Conservation (phyloP, 2,329 filamentous ascomycete genomes). For the Macroventuria anomochaeta region DNA sequence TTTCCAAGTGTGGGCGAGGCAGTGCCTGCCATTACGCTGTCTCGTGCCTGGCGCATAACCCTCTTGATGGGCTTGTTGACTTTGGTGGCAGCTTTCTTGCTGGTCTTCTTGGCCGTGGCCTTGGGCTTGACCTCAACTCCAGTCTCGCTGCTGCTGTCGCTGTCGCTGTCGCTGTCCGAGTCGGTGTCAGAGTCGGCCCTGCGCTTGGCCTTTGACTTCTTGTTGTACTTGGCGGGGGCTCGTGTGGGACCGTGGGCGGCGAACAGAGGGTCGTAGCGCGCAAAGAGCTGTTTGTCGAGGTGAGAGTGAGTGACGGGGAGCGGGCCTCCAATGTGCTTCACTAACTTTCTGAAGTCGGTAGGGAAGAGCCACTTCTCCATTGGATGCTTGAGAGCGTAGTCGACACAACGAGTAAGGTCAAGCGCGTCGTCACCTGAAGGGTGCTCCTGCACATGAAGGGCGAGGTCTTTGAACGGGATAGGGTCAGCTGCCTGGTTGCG, state of each 20-base stretch:
- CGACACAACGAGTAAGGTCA: conserved; percentile 38
- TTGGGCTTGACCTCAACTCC: not conserved
- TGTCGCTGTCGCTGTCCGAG: not conserved
- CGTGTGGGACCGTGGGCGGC: not conserved
- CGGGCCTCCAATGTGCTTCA: conserved; percentile 29
- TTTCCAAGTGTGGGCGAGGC: not conserved
- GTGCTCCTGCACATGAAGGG: conserved; percentile 27
- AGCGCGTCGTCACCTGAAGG: conserved; percentile 35
- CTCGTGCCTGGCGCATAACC: not conserved
- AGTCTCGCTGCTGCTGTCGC: not conserved
- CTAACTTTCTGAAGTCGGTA: conserved; percentile 26
- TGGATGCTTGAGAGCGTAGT: conserved; percentile 26
- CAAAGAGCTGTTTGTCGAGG: conserved; percentile 26
- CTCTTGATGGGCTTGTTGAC: not conserved
- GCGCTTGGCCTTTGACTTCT: not conserved
- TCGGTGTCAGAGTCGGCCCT: not conserved
- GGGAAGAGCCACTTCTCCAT: conserved; percentile 37
- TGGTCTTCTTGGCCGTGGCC: not conserved
- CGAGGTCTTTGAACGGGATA: conserved; percentile 34
- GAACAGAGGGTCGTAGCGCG: conserved; percentile 17
- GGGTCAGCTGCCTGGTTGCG: conserved; percentile 17
- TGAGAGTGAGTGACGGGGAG: conserved; percentile 21
- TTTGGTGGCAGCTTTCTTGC: not conserved
- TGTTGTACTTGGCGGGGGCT: not conserved
- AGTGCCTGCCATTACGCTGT: not conserved